Evolutionary conservation across 2,329 filamentous ascomycete species (phyloP).

Genomic region (Colletotrichum chrysophilum): DNA sequence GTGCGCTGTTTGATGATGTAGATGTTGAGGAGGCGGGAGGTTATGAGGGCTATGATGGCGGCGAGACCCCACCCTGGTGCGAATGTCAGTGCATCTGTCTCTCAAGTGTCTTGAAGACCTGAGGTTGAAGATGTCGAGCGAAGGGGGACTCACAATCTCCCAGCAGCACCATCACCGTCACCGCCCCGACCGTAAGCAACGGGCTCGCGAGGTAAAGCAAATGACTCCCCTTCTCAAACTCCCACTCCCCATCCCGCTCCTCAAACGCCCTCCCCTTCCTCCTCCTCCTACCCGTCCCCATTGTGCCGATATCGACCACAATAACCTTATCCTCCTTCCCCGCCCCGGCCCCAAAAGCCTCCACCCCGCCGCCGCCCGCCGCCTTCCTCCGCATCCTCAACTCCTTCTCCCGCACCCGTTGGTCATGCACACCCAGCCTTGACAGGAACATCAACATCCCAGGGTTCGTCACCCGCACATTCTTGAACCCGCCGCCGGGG

Average conservation of each 20-base stretch:
- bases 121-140: too few species aligned
- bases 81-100: constrained; percentile 1
- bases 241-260: constrained; percentile 29
- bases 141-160: constrained; percentile 40
- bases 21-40: constrained; percentile 61
- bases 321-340: neutral
- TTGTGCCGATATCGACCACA: constrained; percentile 26
- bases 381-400: constrained; percentile 31
- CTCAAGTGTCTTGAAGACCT: too few species aligned
- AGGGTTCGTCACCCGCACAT: constrained; percentile 7
- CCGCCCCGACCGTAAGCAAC: constrained; percentile 47
- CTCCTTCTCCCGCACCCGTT: constrained; percentile 36
- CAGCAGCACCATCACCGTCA: constrained; percentile 50
- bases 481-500: neutral
- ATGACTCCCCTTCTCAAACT: constrained; percentile 53
- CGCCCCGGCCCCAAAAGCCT: neutral
- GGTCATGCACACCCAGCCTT: neutral
- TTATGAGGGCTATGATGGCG: constrained; percentile 53
- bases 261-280: constrained; percentile 27
- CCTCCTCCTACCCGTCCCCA: constrained; percentile 11
- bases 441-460: constrained; percentile 48
- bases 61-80: constrained; percentile 49
- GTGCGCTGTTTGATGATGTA: constrained; percentile 59
- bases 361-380: neutral
- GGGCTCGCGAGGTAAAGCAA: constrained; percentile 53